A percentile compares a stretch with the other conserved stretches of the same genome.
These are phyloP conservation scores for Linnemannia hyalina DNA, from an alignment of 192 early-diverging fungal genomes.

Conservation along the genomic window DNA sequence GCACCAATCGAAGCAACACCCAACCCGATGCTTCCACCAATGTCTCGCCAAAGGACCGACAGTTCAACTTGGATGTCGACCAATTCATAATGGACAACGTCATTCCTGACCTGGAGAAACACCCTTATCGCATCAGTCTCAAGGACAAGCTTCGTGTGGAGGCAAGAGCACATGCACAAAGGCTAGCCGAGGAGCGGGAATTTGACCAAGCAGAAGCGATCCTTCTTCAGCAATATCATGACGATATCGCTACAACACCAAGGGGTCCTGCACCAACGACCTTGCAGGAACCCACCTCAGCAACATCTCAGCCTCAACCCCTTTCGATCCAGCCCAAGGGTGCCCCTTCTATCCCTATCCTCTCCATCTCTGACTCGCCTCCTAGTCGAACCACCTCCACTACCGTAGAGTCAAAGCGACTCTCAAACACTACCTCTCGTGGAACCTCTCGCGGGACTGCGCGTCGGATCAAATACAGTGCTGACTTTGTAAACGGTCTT, in stretches of 20 bases:
- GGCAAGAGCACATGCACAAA: neutral
- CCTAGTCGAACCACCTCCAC: neutral
- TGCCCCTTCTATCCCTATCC: neutral
- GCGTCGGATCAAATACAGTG: constrained; percentile 23
- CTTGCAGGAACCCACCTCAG: neutral
- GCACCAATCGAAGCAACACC: neutral
- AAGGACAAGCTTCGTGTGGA: neutral
- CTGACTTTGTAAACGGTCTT: neutral
- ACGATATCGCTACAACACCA: neutral
- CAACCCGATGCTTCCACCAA: neutral
- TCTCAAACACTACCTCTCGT: constrained; percentile 7
- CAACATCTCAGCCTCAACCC: neutral
- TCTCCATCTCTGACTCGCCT: neutral
- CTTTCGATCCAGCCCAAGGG: neutral
- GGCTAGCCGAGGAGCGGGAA: neutral
- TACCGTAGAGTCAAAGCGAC: neutral
- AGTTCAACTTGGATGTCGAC: neutral
- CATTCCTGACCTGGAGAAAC: neutral
- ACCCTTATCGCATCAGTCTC: neutral
- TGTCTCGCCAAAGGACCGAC: neutral
- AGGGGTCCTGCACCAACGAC: neutral
- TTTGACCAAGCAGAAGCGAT: neutral
- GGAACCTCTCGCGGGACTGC: constrained; percentile 10
- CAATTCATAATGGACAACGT: neutral
- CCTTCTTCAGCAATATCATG: neutral